Conservation (phyloP, 164 flowering plant species). For the Sedum album region DNA sequence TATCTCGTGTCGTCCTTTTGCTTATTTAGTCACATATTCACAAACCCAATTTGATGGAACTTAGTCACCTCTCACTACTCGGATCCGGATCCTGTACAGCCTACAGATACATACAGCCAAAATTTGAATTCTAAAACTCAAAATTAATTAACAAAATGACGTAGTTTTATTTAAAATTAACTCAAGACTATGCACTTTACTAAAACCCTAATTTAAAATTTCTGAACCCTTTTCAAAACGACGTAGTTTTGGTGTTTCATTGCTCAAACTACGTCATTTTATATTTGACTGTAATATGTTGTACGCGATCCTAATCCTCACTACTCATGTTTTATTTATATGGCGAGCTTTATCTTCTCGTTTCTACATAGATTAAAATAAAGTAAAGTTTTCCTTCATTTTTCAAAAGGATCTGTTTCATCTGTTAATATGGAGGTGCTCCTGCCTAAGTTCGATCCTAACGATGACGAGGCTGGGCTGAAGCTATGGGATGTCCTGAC, state of each 20-base stretch:
- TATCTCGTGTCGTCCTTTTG: conserved; percentile 1
- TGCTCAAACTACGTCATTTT: too few relatives aligned
- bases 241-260: too few relatives aligned
- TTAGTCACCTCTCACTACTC: neutral
- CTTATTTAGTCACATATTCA: neutral
- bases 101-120: too few relatives aligned
- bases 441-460: conserved; percentile 38
- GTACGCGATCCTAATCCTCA: too few relatives aligned
- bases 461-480: conserved; percentile 34
- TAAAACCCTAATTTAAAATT: too few relatives aligned
- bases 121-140: too few relatives aligned
- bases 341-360: neutral
- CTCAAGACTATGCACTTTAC: too few relatives aligned
- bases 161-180: too few relatives aligned
- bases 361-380: neutral
- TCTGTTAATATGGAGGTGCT: conserved; percentile 13
- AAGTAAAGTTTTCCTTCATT: neutral
- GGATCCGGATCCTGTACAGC: too few relatives aligned
- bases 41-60: neutral
- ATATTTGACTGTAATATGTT: too few relatives aligned
- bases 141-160: too few relatives aligned
- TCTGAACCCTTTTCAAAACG: too few relatives aligned
- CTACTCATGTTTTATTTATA: neutral
- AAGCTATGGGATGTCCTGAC: conserved; percentile 45
- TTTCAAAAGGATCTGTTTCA: neutral